A percentile compares a stretch with the other conserved stretches of the same genome.
Conservation (phyloP, 2,329 filamentous ascomycete genomes). For the Plenodomus biglobosus region DNA sequence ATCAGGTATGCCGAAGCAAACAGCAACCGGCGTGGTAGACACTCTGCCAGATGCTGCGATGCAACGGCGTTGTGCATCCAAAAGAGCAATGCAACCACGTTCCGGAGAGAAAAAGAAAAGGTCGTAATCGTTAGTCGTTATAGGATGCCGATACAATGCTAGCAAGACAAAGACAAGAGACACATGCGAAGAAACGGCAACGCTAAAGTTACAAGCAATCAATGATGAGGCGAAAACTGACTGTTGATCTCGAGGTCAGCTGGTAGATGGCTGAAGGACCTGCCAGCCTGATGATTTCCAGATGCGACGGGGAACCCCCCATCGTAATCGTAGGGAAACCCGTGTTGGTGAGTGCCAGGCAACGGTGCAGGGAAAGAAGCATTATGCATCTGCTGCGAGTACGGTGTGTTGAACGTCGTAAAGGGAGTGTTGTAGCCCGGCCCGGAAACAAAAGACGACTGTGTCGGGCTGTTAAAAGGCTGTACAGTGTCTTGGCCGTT, state of each 20-base stretch:
- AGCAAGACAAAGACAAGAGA: background rate
- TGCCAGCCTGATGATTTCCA: background rate
- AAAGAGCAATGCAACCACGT: background rate
- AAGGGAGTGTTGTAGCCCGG: slow-evolving; percentile 11
- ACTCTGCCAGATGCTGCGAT: slow-evolving; percentile 11
- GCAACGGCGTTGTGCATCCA: background rate
- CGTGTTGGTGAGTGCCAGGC: background rate
- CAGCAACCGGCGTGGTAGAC: slow-evolving; percentile 12
- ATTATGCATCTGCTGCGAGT: slow-evolving; percentile 2
- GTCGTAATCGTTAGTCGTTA: slow-evolving; percentile 11
- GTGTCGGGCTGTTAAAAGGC: slow-evolving; percentile 2
- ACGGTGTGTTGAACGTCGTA: slow-evolving; percentile 7
- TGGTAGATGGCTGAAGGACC: slow-evolving; percentile 14
- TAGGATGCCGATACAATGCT: background rate
- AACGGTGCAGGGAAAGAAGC: slow-evolving; percentile 2
- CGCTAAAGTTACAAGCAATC: background rate
- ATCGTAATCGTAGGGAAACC: slow-evolving; percentile 5
- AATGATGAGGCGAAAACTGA: background rate
- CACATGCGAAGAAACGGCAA: background rate
- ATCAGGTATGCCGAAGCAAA: slow-evolving; percentile 16
- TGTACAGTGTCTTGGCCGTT: background rate
- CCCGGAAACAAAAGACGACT: background rate
- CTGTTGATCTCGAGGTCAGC: slow-evolving; percentile 5
- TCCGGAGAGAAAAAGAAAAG: slow-evolving; percentile 1
- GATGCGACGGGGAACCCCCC: slow-evolving; percentile 1